Conservation (phyloP, 2,329 filamentous ascomycete genomes). For the Xylariaceae sp. region DNA sequence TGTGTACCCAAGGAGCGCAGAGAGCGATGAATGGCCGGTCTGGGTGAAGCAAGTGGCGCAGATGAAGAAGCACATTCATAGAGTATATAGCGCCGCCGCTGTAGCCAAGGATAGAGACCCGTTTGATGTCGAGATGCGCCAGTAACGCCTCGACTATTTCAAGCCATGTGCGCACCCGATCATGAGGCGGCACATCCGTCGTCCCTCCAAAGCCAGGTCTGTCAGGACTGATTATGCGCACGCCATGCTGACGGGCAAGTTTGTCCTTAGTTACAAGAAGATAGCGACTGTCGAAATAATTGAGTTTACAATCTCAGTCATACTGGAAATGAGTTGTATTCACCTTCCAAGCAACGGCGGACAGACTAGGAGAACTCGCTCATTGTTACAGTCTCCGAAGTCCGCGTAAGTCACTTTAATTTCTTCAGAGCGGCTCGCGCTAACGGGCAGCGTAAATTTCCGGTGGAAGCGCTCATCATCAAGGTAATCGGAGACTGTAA, state of each 20-base stretch:
- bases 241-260: conserved; percentile 28
- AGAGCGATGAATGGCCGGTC: conserved; percentile 20
- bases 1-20: conserved; percentile 21
- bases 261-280: conserved; percentile 32
- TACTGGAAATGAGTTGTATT: neutral
- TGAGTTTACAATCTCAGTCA: neutral
- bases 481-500: conserved; percentile 5
- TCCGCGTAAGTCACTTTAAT: conserved; percentile 21
- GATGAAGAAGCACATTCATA: conserved; percentile 21
- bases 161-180: conserved; percentile 28
- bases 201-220: conserved; percentile 36
- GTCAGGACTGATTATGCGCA: conserved; percentile 33
- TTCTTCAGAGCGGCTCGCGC: conserved; percentile 3
- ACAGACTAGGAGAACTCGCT: conserved; percentile 20
- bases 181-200: conserved; percentile 19
- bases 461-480: conserved; percentile 19
- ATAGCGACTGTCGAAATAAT: conserved; percentile 26
- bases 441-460: conserved; percentile 13
- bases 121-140: conserved; percentile 29
- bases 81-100: conserved; percentile 22
- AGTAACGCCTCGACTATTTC: conserved; percentile 31
- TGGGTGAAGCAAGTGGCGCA: conserved; percentile 22
- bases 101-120: conserved; percentile 22
- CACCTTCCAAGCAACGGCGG: conserved; percentile 19
- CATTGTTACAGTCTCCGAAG: conserved; percentile 17